Evolutionary conservation across 108 stramenopile genomes (phyloP), one percentile per base, ranked within the genome.

Genomic region (Mayamaea pseudoterrestris): DNA sequence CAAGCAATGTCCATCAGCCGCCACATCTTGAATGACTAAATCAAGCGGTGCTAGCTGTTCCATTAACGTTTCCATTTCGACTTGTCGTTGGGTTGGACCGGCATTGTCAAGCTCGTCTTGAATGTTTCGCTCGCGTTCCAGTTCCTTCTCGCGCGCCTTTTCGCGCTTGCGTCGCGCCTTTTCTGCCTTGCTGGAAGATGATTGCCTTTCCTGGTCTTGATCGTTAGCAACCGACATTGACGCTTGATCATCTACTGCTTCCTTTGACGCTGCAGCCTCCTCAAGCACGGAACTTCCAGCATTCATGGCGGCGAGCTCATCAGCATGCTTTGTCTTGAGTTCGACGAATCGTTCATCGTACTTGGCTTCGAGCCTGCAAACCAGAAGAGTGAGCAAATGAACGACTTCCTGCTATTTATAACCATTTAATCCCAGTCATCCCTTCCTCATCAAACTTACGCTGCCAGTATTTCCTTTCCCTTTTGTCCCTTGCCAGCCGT

Each of bases 1-100:
- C 51, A 97, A 55, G 61, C 96, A 97, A 72, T 97, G 74, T 7
- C 96, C 96, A 65, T 97, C 96, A 11, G 93, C 80, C 21, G 65
- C 64, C 4, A 97, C 83, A 39, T 95, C 94, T n/a, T 47, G 21
- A 20, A 97, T 63, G 20, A 39, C 44, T 27, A 94, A 57, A 18
- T 56, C 43, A 9, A 59, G 62, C 0, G 77, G 73, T 3, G 57
- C 23, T 30, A 90, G 50, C 17, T 70, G 55, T 13, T 63, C 25
- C 36, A 61, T 23, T 25, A 92, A 62, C 32, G 65, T 61, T 30
- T 70, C 53, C 39, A 76, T 57, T 65, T 92, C 90, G 47, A 86
- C 44, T 16, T 68, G 39, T 21, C 79, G 62, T 27, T 55, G 58
- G 31, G 69, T 58, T 7, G 83, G 82, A 35, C 79, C 80, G 3